Evolutionary conservation across 2,329 filamentous ascomycete genomes (phyloP).

Genomic region (Fusarium sp.): DNA sequence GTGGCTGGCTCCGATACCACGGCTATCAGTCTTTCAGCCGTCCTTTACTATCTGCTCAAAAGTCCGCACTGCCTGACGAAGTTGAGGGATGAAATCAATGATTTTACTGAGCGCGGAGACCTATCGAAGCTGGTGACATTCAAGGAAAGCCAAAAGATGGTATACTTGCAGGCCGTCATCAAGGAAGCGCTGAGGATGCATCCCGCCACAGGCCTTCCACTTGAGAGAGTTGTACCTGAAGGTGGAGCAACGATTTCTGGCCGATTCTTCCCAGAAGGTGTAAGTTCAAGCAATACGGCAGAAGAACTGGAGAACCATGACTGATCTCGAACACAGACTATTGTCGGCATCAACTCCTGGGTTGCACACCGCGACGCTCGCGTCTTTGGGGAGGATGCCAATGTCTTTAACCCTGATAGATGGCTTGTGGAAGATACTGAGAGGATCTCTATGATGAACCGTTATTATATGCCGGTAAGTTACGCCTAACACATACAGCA

Average conservation of each 20-base stretch:
- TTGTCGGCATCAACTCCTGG: constrained; percentile 44
- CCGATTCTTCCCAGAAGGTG: constrained; percentile 36
- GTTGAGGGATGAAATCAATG: constrained; percentile 26
- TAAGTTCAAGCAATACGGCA: neutral
- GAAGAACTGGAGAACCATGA: accelerated
- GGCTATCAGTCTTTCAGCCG: constrained; percentile 39
- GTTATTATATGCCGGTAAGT: constrained; percentile 42
- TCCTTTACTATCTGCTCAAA: constrained; percentile 38
- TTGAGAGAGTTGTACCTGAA: constrained; percentile 40
- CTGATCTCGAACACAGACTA: constrained; percentile 14
- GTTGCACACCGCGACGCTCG: constrained; percentile 39
- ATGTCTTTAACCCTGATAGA: constrained; percentile 33
- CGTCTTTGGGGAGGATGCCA: constrained; percentile 38
- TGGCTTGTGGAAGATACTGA: constrained; percentile 27
- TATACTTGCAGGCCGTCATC: constrained; percentile 39
- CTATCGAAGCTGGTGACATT: constrained; percentile 31
- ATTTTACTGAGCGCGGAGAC: neutral
- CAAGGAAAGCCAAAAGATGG: constrained; percentile 39
- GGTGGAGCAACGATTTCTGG: constrained; percentile 36
- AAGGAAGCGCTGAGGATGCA: constrained; percentile 44
- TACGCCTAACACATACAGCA: accelerated
- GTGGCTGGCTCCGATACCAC: constrained; percentile 45
- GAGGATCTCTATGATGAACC: constrained; percentile 37
- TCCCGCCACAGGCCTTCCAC: constrained; percentile 36
- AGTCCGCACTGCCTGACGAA: constrained; percentile 19